Percentiles rank a stretch among this genome's conserved stretches.
Conservation (phyloP, 306 rosid species). For the Astragalus membranaceus region DNA sequence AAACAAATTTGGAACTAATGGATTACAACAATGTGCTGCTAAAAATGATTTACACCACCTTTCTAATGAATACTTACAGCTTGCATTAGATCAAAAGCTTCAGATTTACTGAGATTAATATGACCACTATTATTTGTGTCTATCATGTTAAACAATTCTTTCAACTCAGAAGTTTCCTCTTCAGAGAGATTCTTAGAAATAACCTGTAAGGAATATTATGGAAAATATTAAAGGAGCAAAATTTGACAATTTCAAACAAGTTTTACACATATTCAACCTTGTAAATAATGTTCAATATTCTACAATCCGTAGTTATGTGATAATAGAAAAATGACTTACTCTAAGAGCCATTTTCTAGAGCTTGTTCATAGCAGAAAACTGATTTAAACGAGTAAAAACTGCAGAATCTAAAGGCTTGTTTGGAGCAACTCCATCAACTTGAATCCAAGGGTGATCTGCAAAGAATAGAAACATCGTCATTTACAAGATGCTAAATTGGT, state of each 20-base stretch:
- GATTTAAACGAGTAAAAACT: conserved; percentile 64
- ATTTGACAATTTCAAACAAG: background rate
- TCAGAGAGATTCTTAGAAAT: no score
- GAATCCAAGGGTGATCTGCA: no score
- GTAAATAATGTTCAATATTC: background rate
- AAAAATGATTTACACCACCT: no score
- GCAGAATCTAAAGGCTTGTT: no score
- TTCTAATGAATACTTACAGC: conserved; percentile 57
- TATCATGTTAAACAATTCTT: no score
- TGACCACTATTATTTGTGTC: no score
- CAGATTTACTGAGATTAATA: conserved; percentile 59
- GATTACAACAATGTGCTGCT: background rate
- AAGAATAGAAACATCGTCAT: no score
- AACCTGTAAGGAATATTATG: no score
- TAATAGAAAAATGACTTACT: conserved; percentile 30
- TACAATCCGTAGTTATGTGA: background rate
- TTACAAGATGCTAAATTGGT: no score
- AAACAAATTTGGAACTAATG: no score
- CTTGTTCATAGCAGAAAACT: conserved; percentile 72
- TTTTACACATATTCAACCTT: background rate
- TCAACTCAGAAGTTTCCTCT: no score
- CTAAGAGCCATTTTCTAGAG: conserved; percentile 79
- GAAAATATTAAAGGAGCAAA: background rate
- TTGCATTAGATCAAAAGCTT: conserved; percentile 59
- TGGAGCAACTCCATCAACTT: no score